Evolutionary conservation across 495 filamentous ascomycete species (phyloP).

Genomic region (Xylaria scruposa): DNA sequence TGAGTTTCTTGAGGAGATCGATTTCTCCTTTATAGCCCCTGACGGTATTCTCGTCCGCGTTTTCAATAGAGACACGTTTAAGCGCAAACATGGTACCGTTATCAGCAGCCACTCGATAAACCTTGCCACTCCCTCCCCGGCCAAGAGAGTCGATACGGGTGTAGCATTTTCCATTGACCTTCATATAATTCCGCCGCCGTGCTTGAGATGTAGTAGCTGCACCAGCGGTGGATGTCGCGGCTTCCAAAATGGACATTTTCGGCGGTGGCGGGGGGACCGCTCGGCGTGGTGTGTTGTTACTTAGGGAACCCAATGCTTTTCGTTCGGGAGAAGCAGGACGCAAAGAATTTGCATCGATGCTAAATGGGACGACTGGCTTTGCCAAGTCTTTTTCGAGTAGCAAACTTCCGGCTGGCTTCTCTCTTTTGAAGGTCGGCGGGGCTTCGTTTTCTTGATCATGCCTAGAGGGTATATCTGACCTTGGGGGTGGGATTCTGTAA

Average conservation of each 20-base stretch:
- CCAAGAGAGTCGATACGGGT: conserved; percentile 89
- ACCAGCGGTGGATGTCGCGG: conserved; percentile 84
- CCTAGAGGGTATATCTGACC: conserved; percentile 60
- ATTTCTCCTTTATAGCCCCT: conserved; percentile 96
- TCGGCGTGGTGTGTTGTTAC: conserved; percentile 81
- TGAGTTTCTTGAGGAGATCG: conserved; percentile 81
- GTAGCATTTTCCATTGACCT: conserved; percentile 90
- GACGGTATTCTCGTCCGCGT: conserved; percentile 82
- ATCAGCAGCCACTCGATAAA: conserved; percentile 96
- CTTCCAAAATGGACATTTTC: conserved; percentile 94
- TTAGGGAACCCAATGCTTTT: conserved; percentile 72
- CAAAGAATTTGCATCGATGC: conserved; percentile 36
- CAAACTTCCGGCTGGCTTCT: conserved; percentile 64
- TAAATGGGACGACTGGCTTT: conserved; percentile 57
- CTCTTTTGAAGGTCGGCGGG: conserved; percentile 75
- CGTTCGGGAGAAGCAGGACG: conserved; percentile 62
- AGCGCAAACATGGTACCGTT: conserved; percentile 93
- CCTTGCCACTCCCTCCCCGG: conserved; percentile 87
- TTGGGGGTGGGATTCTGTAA: conserved; percentile 70
- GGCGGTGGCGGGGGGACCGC: conserved; percentile 83
- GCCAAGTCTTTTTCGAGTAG: conserved; percentile 63
- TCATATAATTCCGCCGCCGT: conserved; percentile 79
- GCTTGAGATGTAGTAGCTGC: conserved; percentile 73
- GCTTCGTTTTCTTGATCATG: conserved; percentile 84
- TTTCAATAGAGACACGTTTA: conserved; percentile 89